These are phyloP conservation scores for Debaryomyces tyrocola DNA, from an alignment of 805 yeast genomes.

Conservation along the genomic window DNA sequence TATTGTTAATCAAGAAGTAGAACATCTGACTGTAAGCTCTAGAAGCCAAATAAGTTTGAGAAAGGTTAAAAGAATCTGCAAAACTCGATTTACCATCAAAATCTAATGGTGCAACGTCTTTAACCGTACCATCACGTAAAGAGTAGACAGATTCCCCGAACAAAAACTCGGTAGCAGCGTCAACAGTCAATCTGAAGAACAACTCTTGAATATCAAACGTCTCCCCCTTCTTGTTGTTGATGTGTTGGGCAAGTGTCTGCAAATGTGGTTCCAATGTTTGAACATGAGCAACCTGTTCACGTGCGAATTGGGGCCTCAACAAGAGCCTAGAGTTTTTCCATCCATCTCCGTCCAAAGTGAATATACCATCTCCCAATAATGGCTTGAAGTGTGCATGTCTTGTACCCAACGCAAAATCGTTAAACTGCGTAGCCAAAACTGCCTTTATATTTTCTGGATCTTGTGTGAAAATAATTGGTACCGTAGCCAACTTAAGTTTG, in stretches of 20 bases:
- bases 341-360: constrained; percentile 37
- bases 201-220: constrained; percentile 34
- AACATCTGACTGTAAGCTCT: constrained; percentile 32
- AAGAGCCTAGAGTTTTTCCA: constrained; percentile 39
- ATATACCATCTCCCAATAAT: constrained; percentile 38
- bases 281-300: constrained; percentile 37
- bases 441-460: constrained; percentile 41
- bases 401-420: constrained; percentile 33
- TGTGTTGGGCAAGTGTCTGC: constrained; percentile 22
- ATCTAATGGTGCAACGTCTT: constrained; percentile 15
- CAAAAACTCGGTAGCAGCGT: constrained; percentile 40
- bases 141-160: constrained; percentile 36
- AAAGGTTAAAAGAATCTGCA: constrained; percentile 32
- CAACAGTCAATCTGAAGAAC: constrained; percentile 36
- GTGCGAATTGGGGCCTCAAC: constrained; percentile 39
- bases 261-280: constrained; percentile 31
- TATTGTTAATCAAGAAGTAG: constrained; percentile 25
- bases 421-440: constrained; percentile 33
- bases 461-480: constrained; percentile 21
- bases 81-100: constrained; percentile 21
- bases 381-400: constrained; percentile 31
- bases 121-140: constrained; percentile 23
- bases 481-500: constrained; percentile 17
- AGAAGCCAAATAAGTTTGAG: constrained; percentile 32
- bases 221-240: constrained; percentile 17